Percentiles rank a stretch among this genome's conserved stretches.
These are phyloP conservation scores for Sugiyamaella grinbergsii DNA, from an alignment of 1,139 yeast genomes.

Conservation along the genomic window DNA sequence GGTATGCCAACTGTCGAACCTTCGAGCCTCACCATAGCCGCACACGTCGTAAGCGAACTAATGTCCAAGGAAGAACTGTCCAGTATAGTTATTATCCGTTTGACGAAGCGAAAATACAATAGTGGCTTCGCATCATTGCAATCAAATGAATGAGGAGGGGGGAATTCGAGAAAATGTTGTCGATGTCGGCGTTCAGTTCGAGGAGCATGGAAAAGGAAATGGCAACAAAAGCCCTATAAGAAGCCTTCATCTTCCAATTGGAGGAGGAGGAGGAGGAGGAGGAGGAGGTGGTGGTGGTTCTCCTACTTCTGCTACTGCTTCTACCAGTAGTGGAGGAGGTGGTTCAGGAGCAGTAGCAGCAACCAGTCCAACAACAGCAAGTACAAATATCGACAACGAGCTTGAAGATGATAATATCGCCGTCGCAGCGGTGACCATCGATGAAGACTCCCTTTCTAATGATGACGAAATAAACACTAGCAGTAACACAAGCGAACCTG, in stretches of 20 bases:
- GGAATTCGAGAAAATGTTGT: constrained; percentile 12
- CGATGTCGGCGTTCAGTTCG: constrained; percentile 15
- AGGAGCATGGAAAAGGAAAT: background rate
- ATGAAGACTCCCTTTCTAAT: constrained; percentile 9
- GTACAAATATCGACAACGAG: background rate
- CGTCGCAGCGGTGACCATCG: constrained; percentile 20
- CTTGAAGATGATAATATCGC: constrained; percentile 21
- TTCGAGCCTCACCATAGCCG: no score
- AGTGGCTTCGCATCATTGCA: background rate
- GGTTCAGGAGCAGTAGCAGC: background rate
- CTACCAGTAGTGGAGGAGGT: background rate
- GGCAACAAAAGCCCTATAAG: background rate
- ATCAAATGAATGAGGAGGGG: constrained; percentile 15
- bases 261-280: background rate
- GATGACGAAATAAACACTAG: constrained; percentile 18
- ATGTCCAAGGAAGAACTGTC: no score
- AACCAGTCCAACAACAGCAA: background rate
- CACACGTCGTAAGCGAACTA: no score
- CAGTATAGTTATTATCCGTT: no score
- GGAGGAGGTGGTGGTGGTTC: background rate
- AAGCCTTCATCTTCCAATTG: background rate
- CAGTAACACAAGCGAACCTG: constrained; percentile 18
- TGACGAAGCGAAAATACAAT: no score
- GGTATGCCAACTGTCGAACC: no score
- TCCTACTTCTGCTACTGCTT: background rate